A percentile compares a stretch with the other conserved stretches of the same genome.
Conservation (phyloP, 306 rosid species). For the Rosa rugosa region DNA sequence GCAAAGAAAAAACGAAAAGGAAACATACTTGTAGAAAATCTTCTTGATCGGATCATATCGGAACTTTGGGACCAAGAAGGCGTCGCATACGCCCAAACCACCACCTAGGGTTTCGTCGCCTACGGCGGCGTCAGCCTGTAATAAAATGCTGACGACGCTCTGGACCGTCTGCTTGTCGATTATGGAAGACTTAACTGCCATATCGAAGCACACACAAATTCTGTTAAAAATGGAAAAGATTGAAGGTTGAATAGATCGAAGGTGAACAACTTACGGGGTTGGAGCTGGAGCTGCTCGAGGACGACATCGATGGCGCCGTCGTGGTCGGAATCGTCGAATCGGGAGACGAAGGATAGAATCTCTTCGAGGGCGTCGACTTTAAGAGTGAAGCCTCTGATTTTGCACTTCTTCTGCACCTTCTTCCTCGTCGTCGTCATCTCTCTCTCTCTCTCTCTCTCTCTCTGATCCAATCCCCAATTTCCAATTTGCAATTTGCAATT, state of each 20-base stretch:
- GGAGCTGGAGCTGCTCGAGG: constrained; percentile 52
- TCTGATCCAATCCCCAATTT: not conserved
- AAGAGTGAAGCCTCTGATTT: constrained; percentile 73
- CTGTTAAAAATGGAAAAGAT: not conserved
- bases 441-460: constrained; percentile 5
- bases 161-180: constrained; percentile 65
- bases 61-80: constrained; percentile 54
- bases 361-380: constrained; percentile 70
- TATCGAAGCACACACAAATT: not conserved
- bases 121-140: constrained; percentile 48
- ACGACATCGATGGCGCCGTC: constrained; percentile 63
- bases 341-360: constrained; percentile 65
- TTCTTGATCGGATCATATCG: constrained; percentile 70
- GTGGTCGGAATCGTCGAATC: constrained; percentile 34
- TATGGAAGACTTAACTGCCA: constrained; percentile 70
- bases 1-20: not conserved
- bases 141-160: constrained; percentile 43
- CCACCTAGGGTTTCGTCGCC: constrained; percentile 27
- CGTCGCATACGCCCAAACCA: constrained; percentile 49
- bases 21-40: constrained; percentile 57
- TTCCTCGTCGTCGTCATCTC: constrained; percentile 46
- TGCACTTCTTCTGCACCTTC: constrained; percentile 73
- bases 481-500: no score
- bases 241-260: not conserved
- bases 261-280: constrained; percentile 41